Evolutionary conservation across 768 basidiomycete species (phyloP), one percentile per base, ranked within the genome.

Genomic region (Dendrothele bispora): DNA sequence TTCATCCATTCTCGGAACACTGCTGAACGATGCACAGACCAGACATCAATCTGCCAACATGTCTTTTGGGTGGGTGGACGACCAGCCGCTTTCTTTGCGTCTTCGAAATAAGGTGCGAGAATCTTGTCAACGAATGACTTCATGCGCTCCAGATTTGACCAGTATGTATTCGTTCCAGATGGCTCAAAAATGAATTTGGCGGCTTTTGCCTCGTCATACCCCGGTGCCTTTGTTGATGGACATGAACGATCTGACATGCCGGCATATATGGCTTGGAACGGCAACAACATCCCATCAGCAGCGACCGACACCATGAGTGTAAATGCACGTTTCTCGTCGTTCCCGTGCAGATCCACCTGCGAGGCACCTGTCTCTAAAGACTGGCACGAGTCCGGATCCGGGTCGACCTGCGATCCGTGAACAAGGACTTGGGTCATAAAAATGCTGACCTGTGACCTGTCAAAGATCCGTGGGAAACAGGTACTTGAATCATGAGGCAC

Each of bases 1-100:
- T 26, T 24, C 1, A 55, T 26, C 39, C 29, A 58, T 10, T 14
- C 21, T 15, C 18, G 49, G 28, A 62, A 59, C 8, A 55, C 51
- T n/a, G n/a, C n/a, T n/a, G 6, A 49, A 12, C 63, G 54, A 45
- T 69, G 68, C 17, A 67, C 66, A 6, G 64, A 61, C 62, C 62
- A 64, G 27, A 55, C 52, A 36, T 64, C 62, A n/a, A 64, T 57
- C 26, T 26, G 18, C 55, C 34, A 2, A 48, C 40, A 18, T 59
- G 55, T 4, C 59, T 49, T 4, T 30, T 61, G 54, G 46, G 15
- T 52, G 57, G 40, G 30, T 53, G 52, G 12, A 30, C 35, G 6
- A 22, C 15, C 4, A 38, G 48, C 5, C 21, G 27, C 7, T 7
- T 14, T 8, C 30, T 50, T 48, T 20, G 43, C 36, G 12, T 3